Evolutionary conservation across 257 asterid species (phyloP), one percentile per base, ranked within the genome.

Genomic region (Coffea eugenioides): DNA sequence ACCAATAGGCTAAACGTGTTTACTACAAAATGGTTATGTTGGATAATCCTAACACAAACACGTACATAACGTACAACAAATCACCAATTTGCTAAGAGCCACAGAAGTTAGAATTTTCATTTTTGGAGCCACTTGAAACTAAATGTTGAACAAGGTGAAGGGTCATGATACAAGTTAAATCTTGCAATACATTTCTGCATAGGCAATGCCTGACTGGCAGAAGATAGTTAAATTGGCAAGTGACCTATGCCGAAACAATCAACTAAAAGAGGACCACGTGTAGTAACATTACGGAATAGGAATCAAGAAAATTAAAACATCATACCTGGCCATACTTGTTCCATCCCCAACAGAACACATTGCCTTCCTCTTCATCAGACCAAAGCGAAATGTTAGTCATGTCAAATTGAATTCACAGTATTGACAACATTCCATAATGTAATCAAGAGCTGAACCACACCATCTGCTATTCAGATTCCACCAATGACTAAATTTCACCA

Each of bases 261-360:
- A n/a, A 36, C 75, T 0, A 46, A 71, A 34, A 31, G 18, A 49
- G 2, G 2, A 18, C 77, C 41, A 18, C 18, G 16, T 5, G 0
- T 8, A 4, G 16, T 31, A 72, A 7, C 64, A 25, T 49, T n/a
- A 66, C 6, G 8, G 25, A 39, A 18, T 39, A 41, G 65, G 59
- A 80, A 76, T 9, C 2, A 9, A 51, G 64, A 39, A 69, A 51
- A 39, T 61, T 79, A 73, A 39, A 7, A 80, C 75, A 46, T 45
- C 62, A 69, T 93, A 95, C 99, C 99, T 95, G 99, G 75, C 99
- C 99, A 80, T 94, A 96, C 87, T 96, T 96, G 92, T 96, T 96
- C 99, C 99, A 96, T 20, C 99, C 99, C 99, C 99, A 96, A 88
- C 97, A 90, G 84, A 94, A 94, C 64, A 90, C 90, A 81, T 90